phyloP scores from a whole-genome alignment of 768 basidiomycete genomes.

The Leucocoprinus leucothites region DNA sequence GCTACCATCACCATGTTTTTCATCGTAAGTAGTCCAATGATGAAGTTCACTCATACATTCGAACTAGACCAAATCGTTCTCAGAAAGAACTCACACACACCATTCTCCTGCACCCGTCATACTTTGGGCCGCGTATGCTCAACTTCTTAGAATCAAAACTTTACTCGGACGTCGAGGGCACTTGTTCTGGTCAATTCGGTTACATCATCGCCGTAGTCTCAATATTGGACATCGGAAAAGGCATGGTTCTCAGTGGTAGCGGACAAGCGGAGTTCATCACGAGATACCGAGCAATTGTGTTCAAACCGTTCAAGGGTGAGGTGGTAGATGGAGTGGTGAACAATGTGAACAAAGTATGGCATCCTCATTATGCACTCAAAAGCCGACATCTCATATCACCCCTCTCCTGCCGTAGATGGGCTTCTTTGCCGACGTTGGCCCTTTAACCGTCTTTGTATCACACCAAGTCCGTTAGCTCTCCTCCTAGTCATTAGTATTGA shows the following conservation, averaged over 20 bases:
- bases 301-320: slow-evolving; percentile 99
- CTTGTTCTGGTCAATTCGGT: slow-evolving; percentile 93
- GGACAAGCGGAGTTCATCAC: slow-evolving; percentile 97
- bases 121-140: slow-evolving; percentile 95
- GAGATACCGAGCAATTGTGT: slow-evolving; percentile 93
- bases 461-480: slow-evolving; percentile 65
- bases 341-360: slow-evolving; percentile 88
- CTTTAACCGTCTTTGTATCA: slow-evolving; percentile 91
- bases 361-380: background rate
- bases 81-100: slow-evolving; percentile 98
- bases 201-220: slow-evolving; percentile 92
- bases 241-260: slow-evolving; percentile 86
- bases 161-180: slow-evolving; percentile 95
- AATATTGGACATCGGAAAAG: slow-evolving; percentile 88
- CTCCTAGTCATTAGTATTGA: background rate
- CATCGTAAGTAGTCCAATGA: slow-evolving; percentile 48
- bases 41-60: background rate
- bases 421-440: slow-evolving; percentile 96
- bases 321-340: slow-evolving; percentile 96
- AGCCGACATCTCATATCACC: background rate
- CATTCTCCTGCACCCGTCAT: slow-evolving; percentile 95
- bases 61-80: slow-evolving; percentile 10
- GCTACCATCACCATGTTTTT: slow-evolving; percentile 55
- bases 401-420: slow-evolving; percentile 69
- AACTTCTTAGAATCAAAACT: slow-evolving; percentile 91